These are phyloP conservation scores for Volvox carteri DNA, from an alignment of 163 green algal genomes.

Conservation along the genomic window DNA sequence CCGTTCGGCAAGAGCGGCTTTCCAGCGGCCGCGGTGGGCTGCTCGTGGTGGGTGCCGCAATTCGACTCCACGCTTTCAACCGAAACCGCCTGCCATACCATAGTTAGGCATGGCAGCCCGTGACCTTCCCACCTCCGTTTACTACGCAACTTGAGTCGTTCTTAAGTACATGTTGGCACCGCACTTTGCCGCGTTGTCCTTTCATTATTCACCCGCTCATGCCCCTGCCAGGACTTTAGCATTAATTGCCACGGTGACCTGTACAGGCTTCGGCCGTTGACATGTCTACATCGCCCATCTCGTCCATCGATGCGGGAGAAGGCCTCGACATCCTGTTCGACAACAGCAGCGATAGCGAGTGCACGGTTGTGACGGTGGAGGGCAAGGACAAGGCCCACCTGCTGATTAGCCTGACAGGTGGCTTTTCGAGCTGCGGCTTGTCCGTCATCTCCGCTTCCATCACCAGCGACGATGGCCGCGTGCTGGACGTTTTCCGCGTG, in stretches of 20 bases:
- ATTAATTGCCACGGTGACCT: no score
- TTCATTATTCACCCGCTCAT: no score
- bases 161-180: no score
- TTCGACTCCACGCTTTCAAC: no score
- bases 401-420: slow-evolving; percentile 77
- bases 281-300: slow-evolving; percentile 27
- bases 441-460: slow-evolving; percentile 80
- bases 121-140: no score
- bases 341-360: slow-evolving; percentile 74
- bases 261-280: slow-evolving; percentile 34
- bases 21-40: slow-evolving; percentile 12
- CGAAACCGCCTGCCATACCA: no score
- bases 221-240: no score
- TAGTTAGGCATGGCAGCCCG: no score
- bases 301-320: slow-evolving; percentile 26
- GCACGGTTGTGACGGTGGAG: slow-evolving; percentile 76
- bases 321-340: slow-evolving; percentile 74
- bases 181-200: no score
- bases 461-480: slow-evolving; percentile 71
- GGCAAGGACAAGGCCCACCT: slow-evolving; percentile 76
- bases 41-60: slow-evolving; percentile 37
- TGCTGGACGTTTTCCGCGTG: slow-evolving; percentile 85
- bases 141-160: no score
- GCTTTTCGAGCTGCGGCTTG: slow-evolving; percentile 68
- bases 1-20: background rate